phyloP scores from a whole-genome alignment of 192 early-diverging fungal species.

The Oehlia diaphana region DNA sequence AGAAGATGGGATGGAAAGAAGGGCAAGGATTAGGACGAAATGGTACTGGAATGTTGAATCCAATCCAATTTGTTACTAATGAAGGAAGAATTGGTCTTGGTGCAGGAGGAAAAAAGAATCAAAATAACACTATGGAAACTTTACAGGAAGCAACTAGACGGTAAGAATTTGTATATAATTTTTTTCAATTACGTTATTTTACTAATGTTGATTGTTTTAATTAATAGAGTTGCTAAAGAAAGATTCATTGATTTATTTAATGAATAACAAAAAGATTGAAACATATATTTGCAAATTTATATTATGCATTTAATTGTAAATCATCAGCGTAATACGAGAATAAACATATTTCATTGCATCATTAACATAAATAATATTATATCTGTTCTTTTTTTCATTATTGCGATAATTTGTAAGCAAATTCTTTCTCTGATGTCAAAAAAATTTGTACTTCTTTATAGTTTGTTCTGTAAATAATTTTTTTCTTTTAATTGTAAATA shows the following conservation, averaged over 20 bases:
- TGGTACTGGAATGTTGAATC: constrained; percentile 48
- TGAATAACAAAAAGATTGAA: neutral
- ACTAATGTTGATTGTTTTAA: neutral
- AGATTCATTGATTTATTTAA: constrained; percentile 28
- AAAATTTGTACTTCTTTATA: neutral
- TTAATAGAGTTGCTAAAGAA: constrained; percentile 21
- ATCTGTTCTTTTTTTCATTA: neutral
- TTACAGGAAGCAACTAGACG: constrained; percentile 28
- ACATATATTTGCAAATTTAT: neutral
- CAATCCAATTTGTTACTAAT: constrained; percentile 41
- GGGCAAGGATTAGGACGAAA: constrained; percentile 59
- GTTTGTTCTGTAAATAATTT: neutral
- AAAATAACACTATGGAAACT: constrained; percentile 9
- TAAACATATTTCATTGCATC: neutral
- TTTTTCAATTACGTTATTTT: neutral
- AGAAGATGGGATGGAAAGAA: constrained; percentile 72
- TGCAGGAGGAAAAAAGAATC: constrained; percentile 8
- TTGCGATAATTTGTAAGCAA: no score
- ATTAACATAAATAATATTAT: constrained; percentile 11
- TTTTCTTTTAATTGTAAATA: neutral
- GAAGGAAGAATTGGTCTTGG: constrained; percentile 25
- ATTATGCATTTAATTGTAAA: neutral
- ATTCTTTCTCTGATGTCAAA: no score
- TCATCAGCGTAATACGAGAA: neutral
- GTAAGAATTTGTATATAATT: constrained; percentile 2